A percentile compares a stretch with the other conserved stretches of the same genome.
Evolutionary conservation across 371 early-diverging fungal species (phyloP).

Genomic region (Capillidium rhysosporum): DNA sequence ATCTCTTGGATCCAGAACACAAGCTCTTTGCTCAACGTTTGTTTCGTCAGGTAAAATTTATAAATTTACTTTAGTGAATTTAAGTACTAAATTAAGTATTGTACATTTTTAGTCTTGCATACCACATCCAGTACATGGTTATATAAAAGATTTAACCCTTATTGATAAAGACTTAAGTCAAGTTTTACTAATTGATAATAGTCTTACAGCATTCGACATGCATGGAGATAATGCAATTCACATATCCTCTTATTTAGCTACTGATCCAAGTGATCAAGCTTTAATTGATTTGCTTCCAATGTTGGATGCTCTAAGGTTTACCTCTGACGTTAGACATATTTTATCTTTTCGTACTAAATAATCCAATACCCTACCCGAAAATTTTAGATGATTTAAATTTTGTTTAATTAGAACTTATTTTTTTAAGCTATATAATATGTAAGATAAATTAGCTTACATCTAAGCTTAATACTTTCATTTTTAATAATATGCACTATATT

Average conservation of each 20-base stretch:
- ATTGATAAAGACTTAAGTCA: conserved; percentile 68
- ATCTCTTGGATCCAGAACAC: conserved; percentile 55
- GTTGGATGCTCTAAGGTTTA: conserved; percentile 64
- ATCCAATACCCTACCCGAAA: too few relatives aligned
- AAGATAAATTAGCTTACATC: too few relatives aligned
- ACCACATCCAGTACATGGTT: conserved; percentile 47
- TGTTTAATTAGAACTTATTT: too few relatives aligned
- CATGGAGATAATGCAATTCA: conserved; percentile 77
- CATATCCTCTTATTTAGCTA: conserved; percentile 55
- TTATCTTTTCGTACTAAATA: conserved; percentile 14
- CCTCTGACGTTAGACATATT: conserved; percentile 52
- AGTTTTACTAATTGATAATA: conserved; percentile 82
- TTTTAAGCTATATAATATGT: too few relatives aligned
- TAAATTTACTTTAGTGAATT: not conserved
- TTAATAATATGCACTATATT: too few relatives aligned
- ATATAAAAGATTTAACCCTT: conserved; percentile 66
- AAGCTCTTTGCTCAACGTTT: conserved; percentile 55
- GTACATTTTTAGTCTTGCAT: not conserved
- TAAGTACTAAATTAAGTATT: not conserved
- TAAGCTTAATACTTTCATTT: too few relatives aligned
- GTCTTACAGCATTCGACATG: conserved; percentile 61
- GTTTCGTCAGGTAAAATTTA: conserved; percentile 50
- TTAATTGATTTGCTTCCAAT: conserved; percentile 67
- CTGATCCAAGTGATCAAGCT: conserved; percentile 54
- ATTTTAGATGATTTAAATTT: too few relatives aligned